Evolutionary conservation across 2,329 filamentous ascomycete species (phyloP), one percentile per base, ranked within the genome.

Genomic region (Colletotrichum karsti): DNA sequence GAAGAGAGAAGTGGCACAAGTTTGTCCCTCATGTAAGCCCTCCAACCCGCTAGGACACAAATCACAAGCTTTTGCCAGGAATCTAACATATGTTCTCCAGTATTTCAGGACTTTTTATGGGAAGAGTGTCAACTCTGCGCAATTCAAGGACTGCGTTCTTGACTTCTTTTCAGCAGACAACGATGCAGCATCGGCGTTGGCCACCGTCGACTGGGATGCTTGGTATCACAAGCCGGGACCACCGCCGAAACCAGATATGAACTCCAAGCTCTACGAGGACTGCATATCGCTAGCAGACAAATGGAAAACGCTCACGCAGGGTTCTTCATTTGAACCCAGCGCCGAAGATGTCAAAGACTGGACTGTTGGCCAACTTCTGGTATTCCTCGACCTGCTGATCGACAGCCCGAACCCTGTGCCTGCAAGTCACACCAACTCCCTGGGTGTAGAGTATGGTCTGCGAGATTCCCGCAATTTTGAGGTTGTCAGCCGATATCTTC

Each of bases 21-120:
- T 63, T 63, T 41, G 61, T 63, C 7, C 61, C 61, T 20, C 33
- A 63, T 6, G 53, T 63, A 51, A 28, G 61, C 33, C 20, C 22
- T 13, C 9, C n/a, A 7, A 5, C 15, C 7, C 1, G 1, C 3
- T 5, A 4, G 5, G 15, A 22, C 18, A 48, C 18, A 39, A 15
- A 28, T 60, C 13, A 60, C 15, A n/a, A n/a, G n/a, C n/a, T n/a
- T n/a, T n/a, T n/a, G n/a, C n/a, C n/a, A n/a, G n/a, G n/a, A n/a
- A n/a, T n/a, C n/a, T n/a, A n/a, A n/a, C n/a, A n/a, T n/a, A n/a
- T n/a, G n/a, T 4, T 2, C 15, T 28, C 12, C 4, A 63, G 61
- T 63, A 63, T 13, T 63, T 63, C 22, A 35, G n/a, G 12, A 58
- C 41, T 3, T 63, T 63, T 24, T 63, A 22, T 7, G 41, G 51